Evolutionary conservation across 805 yeast species (phyloP).

Genomic region (Saturnispora hagleri): DNA sequence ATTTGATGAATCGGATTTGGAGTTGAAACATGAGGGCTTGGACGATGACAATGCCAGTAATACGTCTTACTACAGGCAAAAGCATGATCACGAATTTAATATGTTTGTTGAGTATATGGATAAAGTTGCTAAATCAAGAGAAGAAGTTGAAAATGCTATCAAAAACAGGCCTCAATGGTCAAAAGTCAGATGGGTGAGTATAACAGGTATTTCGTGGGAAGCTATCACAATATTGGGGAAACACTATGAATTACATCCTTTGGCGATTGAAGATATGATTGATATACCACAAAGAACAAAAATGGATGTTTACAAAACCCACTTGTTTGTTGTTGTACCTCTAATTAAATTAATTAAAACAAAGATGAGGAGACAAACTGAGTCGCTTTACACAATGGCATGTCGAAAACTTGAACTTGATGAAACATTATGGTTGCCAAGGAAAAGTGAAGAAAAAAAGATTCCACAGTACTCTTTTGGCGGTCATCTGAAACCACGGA

Average conservation of each 20-base stretch:
- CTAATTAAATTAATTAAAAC: slow-evolving; percentile 36
- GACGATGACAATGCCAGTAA: neutral
- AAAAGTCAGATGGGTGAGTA: slow-evolving; percentile 46
- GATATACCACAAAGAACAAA: slow-evolving; percentile 56
- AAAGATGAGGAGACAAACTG: slow-evolving; percentile 9
- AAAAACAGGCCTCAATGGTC: slow-evolving; percentile 37
- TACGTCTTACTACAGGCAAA: neutral
- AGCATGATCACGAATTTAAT: slow-evolving; percentile 1
- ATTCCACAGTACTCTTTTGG: neutral
- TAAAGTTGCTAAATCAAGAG: slow-evolving; percentile 17
- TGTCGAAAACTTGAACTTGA: neutral
- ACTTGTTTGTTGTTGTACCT: slow-evolving; percentile 47
- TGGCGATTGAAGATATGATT: slow-evolving; percentile 54
- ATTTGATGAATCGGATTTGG: slow-evolving; percentile 9
- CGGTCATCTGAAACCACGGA: slow-evolving; percentile 3
- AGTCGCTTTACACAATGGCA: neutral
- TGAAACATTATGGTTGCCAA: neutral
- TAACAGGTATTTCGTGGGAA: slow-evolving; percentile 55
- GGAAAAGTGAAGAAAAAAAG: neutral
- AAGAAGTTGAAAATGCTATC: slow-evolving; percentile 27
- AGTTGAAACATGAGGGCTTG: slow-evolving; percentile 2
- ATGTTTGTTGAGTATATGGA: slow-evolving; percentile 12
- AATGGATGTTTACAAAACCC: slow-evolving; percentile 42
- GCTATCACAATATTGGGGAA: slow-evolving; percentile 40
- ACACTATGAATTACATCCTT: slow-evolving; percentile 39